These are phyloP conservation scores for Haplographium delicatum DNA, from an alignment of 495 filamentous ascomycete species.

Conservation along the genomic window DNA sequence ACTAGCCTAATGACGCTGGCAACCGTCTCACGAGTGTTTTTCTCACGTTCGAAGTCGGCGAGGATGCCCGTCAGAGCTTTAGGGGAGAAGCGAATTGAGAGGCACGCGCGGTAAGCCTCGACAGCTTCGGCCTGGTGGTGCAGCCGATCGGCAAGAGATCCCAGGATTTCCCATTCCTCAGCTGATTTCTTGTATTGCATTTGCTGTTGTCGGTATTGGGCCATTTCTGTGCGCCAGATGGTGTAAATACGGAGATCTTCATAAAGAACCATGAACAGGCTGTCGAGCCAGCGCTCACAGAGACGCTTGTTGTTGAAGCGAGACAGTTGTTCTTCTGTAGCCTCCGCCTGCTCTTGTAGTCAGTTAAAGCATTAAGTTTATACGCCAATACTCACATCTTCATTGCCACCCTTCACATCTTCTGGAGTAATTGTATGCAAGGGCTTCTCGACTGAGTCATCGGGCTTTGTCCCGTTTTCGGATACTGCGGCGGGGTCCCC, in stretches of 20 bases:
- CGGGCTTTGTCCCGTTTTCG: slow-evolving; percentile 23
- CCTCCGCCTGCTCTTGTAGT: slow-evolving; percentile 30
- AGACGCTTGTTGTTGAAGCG: slow-evolving; percentile 91
- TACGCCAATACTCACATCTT: slow-evolving; percentile 55
- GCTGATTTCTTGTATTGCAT: slow-evolving; percentile 92
- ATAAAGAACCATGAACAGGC: slow-evolving; percentile 98
- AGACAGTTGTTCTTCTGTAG: slow-evolving; percentile 51
- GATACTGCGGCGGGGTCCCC: slow-evolving; percentile 22
- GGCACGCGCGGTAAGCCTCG: slow-evolving; percentile 84
- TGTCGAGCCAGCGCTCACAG: slow-evolving; percentile 96
- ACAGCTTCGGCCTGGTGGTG: slow-evolving; percentile 85
- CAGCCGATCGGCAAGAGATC: slow-evolving; percentile 84
- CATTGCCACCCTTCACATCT: slow-evolving; percentile 70
- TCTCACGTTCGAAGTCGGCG: slow-evolving; percentile 62
- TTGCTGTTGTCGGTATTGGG: slow-evolving; percentile 81
- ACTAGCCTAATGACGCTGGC: slow-evolving; percentile 80
- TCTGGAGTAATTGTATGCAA: slow-evolving; percentile 77
- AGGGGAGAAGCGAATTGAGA: slow-evolving; percentile 78
- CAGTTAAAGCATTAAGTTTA: slow-evolving; percentile 1
- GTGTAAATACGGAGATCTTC: slow-evolving; percentile 98
- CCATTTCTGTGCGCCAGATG: slow-evolving; percentile 97
- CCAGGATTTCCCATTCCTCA: slow-evolving; percentile 97
- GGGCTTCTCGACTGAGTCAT: slow-evolving; percentile 50
- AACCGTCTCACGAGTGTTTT: slow-evolving; percentile 69
- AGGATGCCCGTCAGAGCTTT: slow-evolving; percentile 84